Evolutionary conservation across 2,329 filamentous ascomycete species (phyloP).

Genomic region (Corniculantispora saksenae): DNA sequence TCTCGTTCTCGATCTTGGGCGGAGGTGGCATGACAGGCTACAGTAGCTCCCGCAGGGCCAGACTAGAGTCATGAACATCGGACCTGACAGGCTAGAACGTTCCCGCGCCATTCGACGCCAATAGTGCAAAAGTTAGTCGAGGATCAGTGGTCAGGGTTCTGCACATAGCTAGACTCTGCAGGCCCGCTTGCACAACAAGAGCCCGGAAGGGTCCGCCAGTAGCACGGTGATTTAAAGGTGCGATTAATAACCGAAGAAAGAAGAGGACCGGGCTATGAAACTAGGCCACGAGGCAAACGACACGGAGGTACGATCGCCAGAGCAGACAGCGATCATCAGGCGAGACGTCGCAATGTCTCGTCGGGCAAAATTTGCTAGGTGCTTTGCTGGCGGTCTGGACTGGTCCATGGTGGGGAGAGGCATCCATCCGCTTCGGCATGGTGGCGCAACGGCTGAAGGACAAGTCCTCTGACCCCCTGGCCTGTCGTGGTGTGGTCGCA

Average conservation of each 20-base stretch:
- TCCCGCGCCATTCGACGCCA: neutral
- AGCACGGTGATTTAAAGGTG: neutral
- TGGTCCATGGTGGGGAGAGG: conserved; percentile 15
- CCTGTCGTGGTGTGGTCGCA: neutral
- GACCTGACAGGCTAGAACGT: neutral
- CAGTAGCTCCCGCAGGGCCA: too few species aligned
- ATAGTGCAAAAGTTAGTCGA: conserved; percentile 2
- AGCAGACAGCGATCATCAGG: neutral
- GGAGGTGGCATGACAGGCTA: too few species aligned
- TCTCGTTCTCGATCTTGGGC: too few species aligned
- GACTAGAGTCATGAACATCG: neutral
- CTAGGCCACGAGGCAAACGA: neutral
- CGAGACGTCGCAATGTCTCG: conserved; percentile 10
- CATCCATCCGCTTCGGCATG: conserved; percentile 1
- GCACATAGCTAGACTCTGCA: neutral
- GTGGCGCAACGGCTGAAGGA: conserved; percentile 16
- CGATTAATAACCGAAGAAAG: neutral
- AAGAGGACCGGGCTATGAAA: neutral
- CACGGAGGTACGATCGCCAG: neutral
- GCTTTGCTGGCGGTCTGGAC: conserved; percentile 15
- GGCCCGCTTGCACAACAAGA: neutral
- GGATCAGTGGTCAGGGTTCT: neutral
- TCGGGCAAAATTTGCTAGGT: neutral
- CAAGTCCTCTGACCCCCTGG: conserved; percentile 2
- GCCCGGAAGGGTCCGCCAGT: neutral